Conservation (phyloP, 305 asterid species). For the Plantago coronopus region DNA sequence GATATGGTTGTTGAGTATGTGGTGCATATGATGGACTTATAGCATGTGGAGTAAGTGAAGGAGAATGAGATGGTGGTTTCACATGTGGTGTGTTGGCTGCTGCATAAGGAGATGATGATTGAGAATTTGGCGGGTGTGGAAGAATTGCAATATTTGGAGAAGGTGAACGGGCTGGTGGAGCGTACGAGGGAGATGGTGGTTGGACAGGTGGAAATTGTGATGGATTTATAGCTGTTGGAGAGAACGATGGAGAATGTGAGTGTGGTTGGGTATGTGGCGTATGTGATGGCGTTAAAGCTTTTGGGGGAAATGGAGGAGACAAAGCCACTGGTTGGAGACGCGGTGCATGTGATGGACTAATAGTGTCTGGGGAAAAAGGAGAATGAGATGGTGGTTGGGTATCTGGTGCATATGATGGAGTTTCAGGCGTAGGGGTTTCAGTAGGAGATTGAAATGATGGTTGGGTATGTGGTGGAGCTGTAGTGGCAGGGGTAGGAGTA, state of each 20-base stretch:
- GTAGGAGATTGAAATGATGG: not conserved
- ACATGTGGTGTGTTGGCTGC: constrained; percentile 5
- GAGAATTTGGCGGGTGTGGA: constrained; percentile 16
- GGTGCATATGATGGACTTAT: constrained; percentile 4
- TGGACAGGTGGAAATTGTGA: too few relatives aligned
- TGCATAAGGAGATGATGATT: constrained; percentile 9
- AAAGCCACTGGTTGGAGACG: not conserved
- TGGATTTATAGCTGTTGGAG: too few relatives aligned
- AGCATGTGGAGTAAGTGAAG: not conserved
- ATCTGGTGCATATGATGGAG: not conserved
- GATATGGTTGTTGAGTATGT: not conserved
- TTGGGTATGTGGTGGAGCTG: not conserved
- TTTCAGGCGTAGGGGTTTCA: not conserved
- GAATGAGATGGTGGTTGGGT: not conserved
- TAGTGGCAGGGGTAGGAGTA: constrained; percentile 9
- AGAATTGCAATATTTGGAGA: not conserved
- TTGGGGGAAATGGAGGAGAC: not conserved
- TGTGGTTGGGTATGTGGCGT: not conserved
- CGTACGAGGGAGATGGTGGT: not conserved
- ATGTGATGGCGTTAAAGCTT: not conserved
- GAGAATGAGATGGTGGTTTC: not conserved
- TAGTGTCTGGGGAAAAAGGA: not conserved
- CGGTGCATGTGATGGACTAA: not conserved
- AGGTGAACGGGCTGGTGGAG: constrained; percentile 2
- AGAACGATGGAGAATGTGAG: not conserved